phyloP scores from a whole-genome alignment of 139 green algal species.

The Tetraselmis chui region DNA sequence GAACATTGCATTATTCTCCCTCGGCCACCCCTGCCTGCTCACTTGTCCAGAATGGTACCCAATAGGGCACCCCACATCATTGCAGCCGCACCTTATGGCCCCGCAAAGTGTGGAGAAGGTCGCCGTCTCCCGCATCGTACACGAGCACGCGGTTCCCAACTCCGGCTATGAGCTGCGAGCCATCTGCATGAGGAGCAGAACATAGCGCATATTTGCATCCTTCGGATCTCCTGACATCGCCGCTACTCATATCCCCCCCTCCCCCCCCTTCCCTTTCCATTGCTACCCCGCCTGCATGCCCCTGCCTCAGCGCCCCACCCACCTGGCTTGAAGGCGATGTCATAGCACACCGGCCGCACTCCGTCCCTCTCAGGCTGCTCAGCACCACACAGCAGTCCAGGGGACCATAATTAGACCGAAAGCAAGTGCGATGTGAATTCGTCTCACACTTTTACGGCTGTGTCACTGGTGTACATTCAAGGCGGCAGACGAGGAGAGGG shows the following conservation, averaged over 20 bases:
- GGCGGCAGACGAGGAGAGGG: no score
- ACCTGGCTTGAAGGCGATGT: conserved; percentile 67
- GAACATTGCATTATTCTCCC: no score
- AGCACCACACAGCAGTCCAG: neutral
- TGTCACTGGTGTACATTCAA: no score
- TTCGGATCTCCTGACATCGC: no score
- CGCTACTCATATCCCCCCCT: no score
- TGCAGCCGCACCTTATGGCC: conserved; percentile 72
- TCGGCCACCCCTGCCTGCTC: conserved; percentile 61
- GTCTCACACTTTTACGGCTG: no score
- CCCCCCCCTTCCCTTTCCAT: no score
- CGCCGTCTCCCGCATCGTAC: conserved; percentile 62
- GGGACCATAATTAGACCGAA: no score
- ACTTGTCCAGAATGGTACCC: conserved; percentile 65
- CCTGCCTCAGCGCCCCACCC: no score
- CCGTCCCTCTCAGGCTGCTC: conserved; percentile 68
- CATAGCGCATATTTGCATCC: no score
- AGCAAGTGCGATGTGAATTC: no score
- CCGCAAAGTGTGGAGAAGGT: conserved; percentile 67
- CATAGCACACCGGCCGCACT: conserved; percentile 66
- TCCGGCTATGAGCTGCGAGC: conserved; percentile 59
- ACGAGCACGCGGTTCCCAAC: conserved; percentile 67
- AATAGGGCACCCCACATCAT: conserved; percentile 60
- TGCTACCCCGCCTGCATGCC: no score
- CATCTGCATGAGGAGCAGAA: conserved; percentile 55